Percentiles rank a stretch among this genome's conserved stretches.
Evolutionary conservation across 345 rosid genomes (phyloP).

Genomic region (Turritis glabra): DNA sequence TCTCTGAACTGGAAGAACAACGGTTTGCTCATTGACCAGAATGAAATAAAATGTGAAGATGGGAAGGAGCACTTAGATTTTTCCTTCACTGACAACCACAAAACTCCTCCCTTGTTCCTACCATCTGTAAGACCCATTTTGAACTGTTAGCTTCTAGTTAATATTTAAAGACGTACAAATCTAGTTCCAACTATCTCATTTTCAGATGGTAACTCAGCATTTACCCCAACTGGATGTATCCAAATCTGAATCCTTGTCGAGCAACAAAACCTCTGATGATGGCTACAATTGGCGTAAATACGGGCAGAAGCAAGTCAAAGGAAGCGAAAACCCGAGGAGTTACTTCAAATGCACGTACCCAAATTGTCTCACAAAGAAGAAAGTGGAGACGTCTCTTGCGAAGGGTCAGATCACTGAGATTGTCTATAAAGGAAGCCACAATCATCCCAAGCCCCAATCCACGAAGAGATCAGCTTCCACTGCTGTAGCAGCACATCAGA

Average conservation of each 20-base stretch:
- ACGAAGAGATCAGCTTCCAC: constrained; percentile 63
- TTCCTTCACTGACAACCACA: constrained; percentile 46
- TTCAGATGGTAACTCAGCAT: constrained; percentile 18
- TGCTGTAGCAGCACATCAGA: constrained; percentile 47
- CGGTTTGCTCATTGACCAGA: constrained; percentile 8
- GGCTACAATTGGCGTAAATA: constrained; percentile 98
- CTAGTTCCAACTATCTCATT: not conserved
- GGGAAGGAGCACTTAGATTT: constrained; percentile 45
- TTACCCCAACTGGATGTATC: constrained; percentile 34
- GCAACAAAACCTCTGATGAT: constrained; percentile 51
- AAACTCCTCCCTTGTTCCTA: constrained; percentile 42
- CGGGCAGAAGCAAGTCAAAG: constrained; percentile 94
- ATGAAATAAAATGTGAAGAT: constrained; percentile 49
- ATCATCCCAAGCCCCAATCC: constrained; percentile 83
- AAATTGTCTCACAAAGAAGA: constrained; percentile 82
- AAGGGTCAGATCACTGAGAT: constrained; percentile 93
- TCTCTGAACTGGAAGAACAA: constrained; percentile 51
- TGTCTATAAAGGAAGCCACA: constrained; percentile 85
- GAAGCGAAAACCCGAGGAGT: constrained; percentile 93
- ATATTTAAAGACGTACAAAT: not conserved
- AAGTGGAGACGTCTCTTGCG: constrained; percentile 70
- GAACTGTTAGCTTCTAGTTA: not conserved
- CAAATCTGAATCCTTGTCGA: not conserved
- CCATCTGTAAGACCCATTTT: constrained; percentile 39
- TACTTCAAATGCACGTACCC: constrained; percentile 91